Base-by-base conservation (phyloP, 495 filamentous ascomycete genomes). In the Pyrenopolyporus hunteri region DNA sequence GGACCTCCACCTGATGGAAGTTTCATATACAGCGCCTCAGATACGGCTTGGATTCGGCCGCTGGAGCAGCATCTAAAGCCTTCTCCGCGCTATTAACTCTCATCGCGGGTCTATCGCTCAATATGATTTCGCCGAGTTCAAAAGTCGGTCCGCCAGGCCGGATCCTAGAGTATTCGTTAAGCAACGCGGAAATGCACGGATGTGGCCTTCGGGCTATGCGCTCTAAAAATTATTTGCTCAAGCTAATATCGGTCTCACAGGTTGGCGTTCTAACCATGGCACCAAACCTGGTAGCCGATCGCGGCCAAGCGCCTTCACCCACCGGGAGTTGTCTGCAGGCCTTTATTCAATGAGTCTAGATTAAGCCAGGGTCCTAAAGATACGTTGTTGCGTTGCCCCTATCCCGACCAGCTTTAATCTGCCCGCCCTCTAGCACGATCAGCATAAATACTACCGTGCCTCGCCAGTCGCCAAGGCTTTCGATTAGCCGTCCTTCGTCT, bases 361-460 rank as follows among this genome's bases (percentile, higher is more conserved):
- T 47, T 42, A 61, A 26, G n/a, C 3, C 33, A 58, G 47, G 46
- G 5, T 31, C 32, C 10, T 29, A 20, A n/a, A 25, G 48, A 46
- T 59, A 59, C 52, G 56, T 46, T 49, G 49, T 31, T 44, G 37
- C 55, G 28, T 39, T 20, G 19, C 49, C 56, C 55, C 44, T 59
- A 60, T 56, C 56, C 55, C 19, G 50, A 44, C 44, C 29, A 45
- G 43, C 37, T 4, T 32, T n/a, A 19, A 36, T 22, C 28, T 60
- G 43, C 28, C 31, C 51, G 28, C 25, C 54, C 49, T 50, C 56
- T 39, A 46, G 44, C 49, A 45, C 44, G 62, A 59, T 59, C 56
- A 59, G 50, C 62, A 65, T 65, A 65, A 65, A 56, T 65, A 65
- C 56, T 59, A 59, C 44, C 36, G 44, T 16, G 35, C 17, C 62